Conservation (phyloP, 2,329 filamentous ascomycete species). For the Paraphaeosphaeria sporulosa region DNA sequence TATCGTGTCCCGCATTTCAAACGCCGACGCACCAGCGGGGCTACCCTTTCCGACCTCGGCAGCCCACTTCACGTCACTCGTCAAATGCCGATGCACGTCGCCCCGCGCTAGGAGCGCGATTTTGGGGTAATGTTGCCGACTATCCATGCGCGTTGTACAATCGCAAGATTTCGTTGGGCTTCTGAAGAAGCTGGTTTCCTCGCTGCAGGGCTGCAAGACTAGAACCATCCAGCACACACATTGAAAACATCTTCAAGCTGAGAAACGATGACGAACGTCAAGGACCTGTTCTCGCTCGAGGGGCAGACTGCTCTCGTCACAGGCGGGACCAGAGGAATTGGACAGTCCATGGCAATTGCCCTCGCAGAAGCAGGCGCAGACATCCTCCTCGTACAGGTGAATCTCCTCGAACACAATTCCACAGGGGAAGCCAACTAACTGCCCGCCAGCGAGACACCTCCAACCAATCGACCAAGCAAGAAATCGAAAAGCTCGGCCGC, state of each 20-base stretch:
- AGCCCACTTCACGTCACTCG: constrained; percentile 13
- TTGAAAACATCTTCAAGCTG: constrained; percentile 1
- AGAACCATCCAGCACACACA: neutral
- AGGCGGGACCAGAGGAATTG: constrained; percentile 60
- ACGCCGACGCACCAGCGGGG: constrained; percentile 35
- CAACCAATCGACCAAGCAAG: constrained; percentile 65
- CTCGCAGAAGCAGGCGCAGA: constrained; percentile 61
- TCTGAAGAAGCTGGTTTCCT: neutral
- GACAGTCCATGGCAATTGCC: constrained; percentile 59
- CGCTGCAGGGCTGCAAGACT: neutral
- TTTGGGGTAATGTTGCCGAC: neutral
- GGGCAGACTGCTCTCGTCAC: constrained; percentile 60
- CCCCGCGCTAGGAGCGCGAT: constrained; percentile 12
- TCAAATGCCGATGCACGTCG: constrained; percentile 19
- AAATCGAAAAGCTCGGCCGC: constrained; percentile 71
- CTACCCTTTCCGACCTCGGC: constrained; percentile 32
- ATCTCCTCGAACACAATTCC: neutral
- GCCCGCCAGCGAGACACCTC: constrained; percentile 60
- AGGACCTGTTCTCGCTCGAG: constrained; percentile 57
- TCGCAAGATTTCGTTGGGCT: neutral
- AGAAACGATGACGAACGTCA: constrained; percentile 36
- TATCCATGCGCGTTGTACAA: neutral
- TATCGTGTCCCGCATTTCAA: constrained; percentile 39
- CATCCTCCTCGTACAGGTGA: constrained; percentile 58
- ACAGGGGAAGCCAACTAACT: constrained; percentile 8